Evolutionary conservation across 352 stramenopile genomes (phyloP).

Genomic region (Pythium rishiriense): DNA sequence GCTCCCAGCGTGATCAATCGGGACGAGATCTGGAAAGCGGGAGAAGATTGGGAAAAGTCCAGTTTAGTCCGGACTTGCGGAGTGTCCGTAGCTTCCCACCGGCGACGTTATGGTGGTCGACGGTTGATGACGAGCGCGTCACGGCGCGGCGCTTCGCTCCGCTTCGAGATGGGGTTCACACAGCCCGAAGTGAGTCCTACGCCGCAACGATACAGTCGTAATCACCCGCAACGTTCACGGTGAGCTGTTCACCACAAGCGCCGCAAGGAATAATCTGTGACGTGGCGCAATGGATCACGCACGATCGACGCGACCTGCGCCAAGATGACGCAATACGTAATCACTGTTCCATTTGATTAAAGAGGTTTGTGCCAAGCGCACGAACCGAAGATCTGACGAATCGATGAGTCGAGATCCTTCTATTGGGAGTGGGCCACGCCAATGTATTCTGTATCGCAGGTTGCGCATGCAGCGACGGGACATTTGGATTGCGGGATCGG

Average conservation of each 20-base stretch:
- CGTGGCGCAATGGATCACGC: neutral
- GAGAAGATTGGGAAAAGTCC: no score
- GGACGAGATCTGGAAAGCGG: no score
- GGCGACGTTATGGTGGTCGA: neutral
- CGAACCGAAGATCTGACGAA: neutral
- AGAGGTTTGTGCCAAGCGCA: constrained; percentile 1
- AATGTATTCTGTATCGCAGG: neutral
- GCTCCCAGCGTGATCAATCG: no score
- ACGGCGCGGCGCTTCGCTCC: neutral
- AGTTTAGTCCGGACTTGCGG: neutral
- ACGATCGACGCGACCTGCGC: no score
- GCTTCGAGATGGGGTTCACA: neutral
- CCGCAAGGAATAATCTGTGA: neutral
- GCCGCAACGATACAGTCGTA: no score
- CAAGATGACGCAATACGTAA: neutral
- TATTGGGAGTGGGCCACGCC: constrained; percentile 9
- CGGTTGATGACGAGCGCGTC: neutral
- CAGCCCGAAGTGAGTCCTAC: no score
- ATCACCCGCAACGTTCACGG: neutral
- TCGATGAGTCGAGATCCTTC: constrained; percentile 15
- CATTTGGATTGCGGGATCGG: constrained; percentile 9
- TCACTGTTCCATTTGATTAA: neutral
- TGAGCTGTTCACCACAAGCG: no score
- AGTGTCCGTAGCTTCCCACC: neutral
- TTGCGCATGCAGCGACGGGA: neutral